Evolutionary conservation across 1,284 basidiomycete genomes (phyloP).

Genomic region (Heterobasidion occidentale): DNA sequence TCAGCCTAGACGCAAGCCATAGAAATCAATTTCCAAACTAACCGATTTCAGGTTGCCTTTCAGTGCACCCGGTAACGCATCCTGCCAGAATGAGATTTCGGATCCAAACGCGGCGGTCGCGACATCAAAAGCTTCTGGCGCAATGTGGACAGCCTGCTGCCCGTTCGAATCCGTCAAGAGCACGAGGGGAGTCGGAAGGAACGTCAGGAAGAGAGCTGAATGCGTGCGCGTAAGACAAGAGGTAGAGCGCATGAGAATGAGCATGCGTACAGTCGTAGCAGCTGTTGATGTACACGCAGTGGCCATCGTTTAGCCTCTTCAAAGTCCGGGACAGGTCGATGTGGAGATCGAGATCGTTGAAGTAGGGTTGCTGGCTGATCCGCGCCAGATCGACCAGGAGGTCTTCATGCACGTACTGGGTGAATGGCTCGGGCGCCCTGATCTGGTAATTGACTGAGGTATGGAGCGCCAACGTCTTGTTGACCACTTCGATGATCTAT

Average conservation of each 20-base stretch:
- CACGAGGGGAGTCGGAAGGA: conserved; percentile 45
- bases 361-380: conserved; percentile 34
- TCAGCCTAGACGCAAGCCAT: not conserved
- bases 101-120: conserved; percentile 45
- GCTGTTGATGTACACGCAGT: conserved; percentile 46
- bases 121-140: conserved; percentile 49
- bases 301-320: conserved; percentile 50
- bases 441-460: conserved; percentile 53
- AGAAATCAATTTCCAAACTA: conserved; percentile 9
- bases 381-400: conserved; percentile 40
- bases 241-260: not conserved
- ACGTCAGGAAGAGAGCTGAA: conserved; percentile 39
- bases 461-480: conserved; percentile 52
- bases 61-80: conserved; percentile 38
- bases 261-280: conserved; percentile 43
- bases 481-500: conserved; percentile 48
- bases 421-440: conserved; percentile 43
- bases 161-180: conserved; percentile 38
- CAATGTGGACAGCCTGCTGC: conserved; percentile 42
- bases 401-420: conserved; percentile 49
- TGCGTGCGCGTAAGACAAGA: not conserved
- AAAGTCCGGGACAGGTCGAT: conserved; percentile 44
- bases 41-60: conserved; percentile 42
- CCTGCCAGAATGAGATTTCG: conserved; percentile 46
- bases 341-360: conserved; percentile 46